phyloP scores from a whole-genome alignment of 2,329 filamentous ascomycete species.

The Claviceps monticola region DNA sequence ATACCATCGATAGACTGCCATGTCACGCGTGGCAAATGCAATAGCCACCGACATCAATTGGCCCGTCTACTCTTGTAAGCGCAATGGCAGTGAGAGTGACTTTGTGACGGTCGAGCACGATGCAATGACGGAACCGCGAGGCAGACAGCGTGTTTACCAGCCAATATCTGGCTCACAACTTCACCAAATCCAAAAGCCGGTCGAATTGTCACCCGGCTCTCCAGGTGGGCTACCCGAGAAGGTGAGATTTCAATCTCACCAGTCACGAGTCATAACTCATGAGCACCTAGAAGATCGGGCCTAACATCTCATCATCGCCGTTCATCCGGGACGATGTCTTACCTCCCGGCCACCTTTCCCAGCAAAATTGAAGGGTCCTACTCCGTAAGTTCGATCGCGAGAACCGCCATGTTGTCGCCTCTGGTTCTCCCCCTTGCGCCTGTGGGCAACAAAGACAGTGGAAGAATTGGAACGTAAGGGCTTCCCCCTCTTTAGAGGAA shows the following conservation, averaged over 20 bases:
- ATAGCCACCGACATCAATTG: background rate
- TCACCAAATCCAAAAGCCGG: background rate
- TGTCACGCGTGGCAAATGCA: background rate
- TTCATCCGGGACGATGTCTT: background rate
- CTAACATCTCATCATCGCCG: background rate
- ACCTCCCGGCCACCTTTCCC: background rate
- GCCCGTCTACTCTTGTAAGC: background rate
- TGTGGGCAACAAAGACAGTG: background rate
- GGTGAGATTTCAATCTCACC: background rate
- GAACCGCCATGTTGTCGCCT: background rate
- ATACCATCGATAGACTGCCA: background rate
- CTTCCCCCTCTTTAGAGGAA: slow-evolving; percentile 6
- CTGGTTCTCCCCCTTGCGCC: background rate
- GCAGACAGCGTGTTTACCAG: slow-evolving; percentile 1
- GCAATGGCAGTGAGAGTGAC: background rate
- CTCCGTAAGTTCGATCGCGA: background rate
- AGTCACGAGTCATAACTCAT: background rate
- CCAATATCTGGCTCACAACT: background rate
- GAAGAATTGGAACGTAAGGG: background rate
- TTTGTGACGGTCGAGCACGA: background rate
- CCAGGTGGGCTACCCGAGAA: background rate
- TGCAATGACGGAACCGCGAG: background rate
- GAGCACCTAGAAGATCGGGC: background rate
- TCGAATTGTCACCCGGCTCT: background rate
- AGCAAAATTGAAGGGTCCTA: background rate